These are phyloP conservation scores for Colletotrichum chlorophyti DNA, from an alignment of 2,329 filamentous ascomycete species.

Conservation along the genomic window DNA sequence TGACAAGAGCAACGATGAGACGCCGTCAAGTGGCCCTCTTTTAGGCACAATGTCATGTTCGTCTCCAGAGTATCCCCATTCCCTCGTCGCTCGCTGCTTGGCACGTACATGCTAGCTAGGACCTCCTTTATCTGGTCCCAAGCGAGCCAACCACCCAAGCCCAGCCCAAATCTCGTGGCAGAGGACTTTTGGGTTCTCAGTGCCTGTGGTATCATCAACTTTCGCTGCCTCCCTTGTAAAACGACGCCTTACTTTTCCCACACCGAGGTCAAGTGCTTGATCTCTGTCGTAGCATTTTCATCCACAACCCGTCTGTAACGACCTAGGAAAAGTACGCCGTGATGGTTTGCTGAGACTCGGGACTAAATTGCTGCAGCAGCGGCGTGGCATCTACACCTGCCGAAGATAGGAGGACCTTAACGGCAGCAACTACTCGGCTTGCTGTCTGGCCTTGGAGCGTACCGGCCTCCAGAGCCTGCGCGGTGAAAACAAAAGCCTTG, in stretches of 20 bases:
- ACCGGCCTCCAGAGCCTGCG: slow-evolving; percentile 88
- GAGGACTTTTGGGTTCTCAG: not conserved
- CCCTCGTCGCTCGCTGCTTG: not conserved
- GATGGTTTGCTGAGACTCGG: slow-evolving; percentile 82
- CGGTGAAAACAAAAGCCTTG: slow-evolving; percentile 85
- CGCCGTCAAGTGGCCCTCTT: not conserved
- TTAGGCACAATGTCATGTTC: too few species aligned
- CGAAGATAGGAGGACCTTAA: slow-evolving; percentile 77
- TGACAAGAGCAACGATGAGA: not conserved
- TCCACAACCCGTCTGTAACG: not conserved
- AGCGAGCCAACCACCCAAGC: slow-evolving; percentile 12
- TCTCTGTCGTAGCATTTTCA: not conserved
- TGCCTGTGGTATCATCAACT: slow-evolving; percentile 29
- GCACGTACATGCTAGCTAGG: too few species aligned
- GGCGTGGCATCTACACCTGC: slow-evolving; percentile 79
- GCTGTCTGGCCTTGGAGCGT: slow-evolving; percentile 87
- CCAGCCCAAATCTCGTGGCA: not conserved
- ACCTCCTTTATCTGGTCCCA: slow-evolving; percentile 10
- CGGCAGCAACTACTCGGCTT: slow-evolving; percentile 75
- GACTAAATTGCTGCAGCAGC: slow-evolving; percentile 76
- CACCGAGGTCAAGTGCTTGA: not conserved
- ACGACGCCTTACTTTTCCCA: not conserved
- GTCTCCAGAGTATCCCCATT: too few species aligned
- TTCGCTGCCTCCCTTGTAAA: not conserved
- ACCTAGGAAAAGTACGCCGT: slow-evolving; percentile 76